Evolutionary conservation across 2,329 filamentous ascomycete genomes (phyloP).

Genomic region (Cadophora malorum): DNA sequence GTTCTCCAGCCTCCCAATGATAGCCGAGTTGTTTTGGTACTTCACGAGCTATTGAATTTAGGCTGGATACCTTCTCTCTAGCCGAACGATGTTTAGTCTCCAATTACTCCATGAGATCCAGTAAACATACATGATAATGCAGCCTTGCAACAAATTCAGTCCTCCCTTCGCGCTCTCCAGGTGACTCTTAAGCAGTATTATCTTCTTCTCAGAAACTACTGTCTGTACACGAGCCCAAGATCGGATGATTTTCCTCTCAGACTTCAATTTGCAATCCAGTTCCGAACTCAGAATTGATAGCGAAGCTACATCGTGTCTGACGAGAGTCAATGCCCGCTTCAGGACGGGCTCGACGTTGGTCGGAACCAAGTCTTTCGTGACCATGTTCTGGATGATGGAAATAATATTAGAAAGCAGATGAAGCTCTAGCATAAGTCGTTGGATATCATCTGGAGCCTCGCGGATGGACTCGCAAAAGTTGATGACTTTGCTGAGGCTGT

Average conservation of each 20-base stretch:
- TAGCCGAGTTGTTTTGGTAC: conserved; percentile 17
- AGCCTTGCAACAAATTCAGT: conserved; percentile 13
- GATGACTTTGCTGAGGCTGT: conserved; percentile 22
- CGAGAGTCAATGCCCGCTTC: neutral
- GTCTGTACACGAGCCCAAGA: conserved; percentile 24
- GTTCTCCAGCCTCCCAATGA: conserved; percentile 18
- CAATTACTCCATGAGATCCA: neutral
- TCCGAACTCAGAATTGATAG: conserved; percentile 19
- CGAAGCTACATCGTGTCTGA: conserved; percentile 10
- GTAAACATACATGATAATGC: neutral
- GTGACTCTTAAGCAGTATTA: conserved; percentile 12
- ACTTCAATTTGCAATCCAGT: conserved; percentile 19
- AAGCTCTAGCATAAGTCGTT: conserved; percentile 11
- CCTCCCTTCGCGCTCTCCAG: conserved; percentile 13
- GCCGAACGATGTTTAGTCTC: neutral
- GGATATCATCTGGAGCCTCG: conserved; percentile 22
- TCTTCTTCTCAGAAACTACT: conserved; percentile 21
- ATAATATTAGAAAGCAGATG: conserved; percentile 15
- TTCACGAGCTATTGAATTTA: conserved; percentile 10
- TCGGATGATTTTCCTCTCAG: conserved; percentile 10
- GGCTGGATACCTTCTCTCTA: conserved; percentile 15
- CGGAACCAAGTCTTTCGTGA: conserved; percentile 6
- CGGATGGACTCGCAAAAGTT: conserved; percentile 18
- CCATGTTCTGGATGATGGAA: conserved; percentile 12
- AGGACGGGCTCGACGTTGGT: neutral